Percentiles rank a stretch among this genome's conserved stretches.
phyloP scores from a whole-genome alignment of 1,284 basidiomycete genomes.

The Leccinum subrobustum region DNA sequence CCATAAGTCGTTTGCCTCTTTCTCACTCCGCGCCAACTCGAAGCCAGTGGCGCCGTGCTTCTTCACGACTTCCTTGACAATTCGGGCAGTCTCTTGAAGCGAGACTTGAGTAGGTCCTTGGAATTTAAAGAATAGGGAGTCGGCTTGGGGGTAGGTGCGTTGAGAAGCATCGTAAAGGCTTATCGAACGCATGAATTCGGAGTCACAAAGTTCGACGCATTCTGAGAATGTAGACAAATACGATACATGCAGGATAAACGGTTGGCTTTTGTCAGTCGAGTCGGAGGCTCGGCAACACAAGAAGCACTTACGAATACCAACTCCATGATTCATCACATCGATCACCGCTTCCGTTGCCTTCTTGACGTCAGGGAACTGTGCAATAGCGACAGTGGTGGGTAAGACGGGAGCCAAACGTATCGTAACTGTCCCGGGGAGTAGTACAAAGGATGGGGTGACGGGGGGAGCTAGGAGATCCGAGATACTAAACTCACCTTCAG shows the following conservation, averaged over 20 bases:
- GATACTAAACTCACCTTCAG: constrained; percentile 59
- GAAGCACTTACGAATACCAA: constrained; percentile 60
- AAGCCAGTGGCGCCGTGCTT: constrained; percentile 72
- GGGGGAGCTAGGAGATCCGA: background rate
- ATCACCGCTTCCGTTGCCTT: constrained; percentile 73
- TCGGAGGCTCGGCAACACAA: background rate
- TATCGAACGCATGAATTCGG: constrained; percentile 67
- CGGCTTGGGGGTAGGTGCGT: constrained; percentile 65
- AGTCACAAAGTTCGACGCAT: constrained; percentile 80
- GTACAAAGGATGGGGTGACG: background rate
- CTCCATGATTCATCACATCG: constrained; percentile 73
- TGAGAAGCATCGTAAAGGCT: constrained; percentile 61
- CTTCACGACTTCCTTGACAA: constrained; percentile 56
- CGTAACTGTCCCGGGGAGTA: constrained; percentile 50
- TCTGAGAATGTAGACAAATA: constrained; percentile 36
- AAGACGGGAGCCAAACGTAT: constrained; percentile 77
- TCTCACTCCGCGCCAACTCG: constrained; percentile 62
- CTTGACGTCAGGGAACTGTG: constrained; percentile 65
- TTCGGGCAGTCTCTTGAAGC: constrained; percentile 61
- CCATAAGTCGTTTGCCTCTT: constrained; percentile 82
- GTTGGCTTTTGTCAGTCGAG: background rate
- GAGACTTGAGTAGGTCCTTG: constrained; percentile 66
- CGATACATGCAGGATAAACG: background rate
- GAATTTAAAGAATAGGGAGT: constrained; percentile 87
- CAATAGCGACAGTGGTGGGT: constrained; percentile 73